These are phyloP conservation scores for Cladosporium sp. DNA, from an alignment of 2,329 filamentous ascomycete genomes.

Conservation along the genomic window DNA sequence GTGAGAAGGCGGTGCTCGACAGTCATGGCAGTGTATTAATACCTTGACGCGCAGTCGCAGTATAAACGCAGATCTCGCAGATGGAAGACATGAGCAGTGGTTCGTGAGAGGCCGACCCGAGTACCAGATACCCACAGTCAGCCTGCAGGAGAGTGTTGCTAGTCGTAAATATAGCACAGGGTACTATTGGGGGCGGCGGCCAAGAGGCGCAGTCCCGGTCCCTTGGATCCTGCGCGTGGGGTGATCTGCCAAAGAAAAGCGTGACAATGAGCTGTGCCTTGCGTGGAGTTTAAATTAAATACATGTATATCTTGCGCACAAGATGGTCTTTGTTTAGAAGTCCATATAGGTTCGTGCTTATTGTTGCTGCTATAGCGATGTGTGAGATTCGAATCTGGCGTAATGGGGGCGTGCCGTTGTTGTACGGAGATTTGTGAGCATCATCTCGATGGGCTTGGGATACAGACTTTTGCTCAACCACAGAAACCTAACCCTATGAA, in stretches of 20 bases:
- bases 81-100: neutral
- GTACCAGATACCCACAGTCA: constrained; percentile 2
- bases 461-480: neutral
- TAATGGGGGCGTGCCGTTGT: neutral
- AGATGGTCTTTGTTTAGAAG: neutral
- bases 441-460: neutral
- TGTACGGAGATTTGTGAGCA: neutral
- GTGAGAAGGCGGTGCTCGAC: neutral
- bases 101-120: constrained; percentile 1
- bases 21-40: neutral
- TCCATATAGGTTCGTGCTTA: neutral
- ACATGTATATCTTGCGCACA: neutral
- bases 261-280: neutral
- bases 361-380: neutral
- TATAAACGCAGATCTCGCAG: neutral
- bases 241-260: neutral
- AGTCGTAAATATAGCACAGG: neutral
- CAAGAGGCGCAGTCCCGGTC: constrained; percentile 3
- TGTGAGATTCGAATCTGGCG: neutral
- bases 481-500: neutral
- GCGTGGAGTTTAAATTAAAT: neutral
- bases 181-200: neutral
- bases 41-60: neutral
- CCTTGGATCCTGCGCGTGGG: neutral
- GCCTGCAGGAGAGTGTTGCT: constrained; percentile 8